Conservation (phyloP, 1,139 yeast genomes). For the Saccharomyces hybrid region DNA sequence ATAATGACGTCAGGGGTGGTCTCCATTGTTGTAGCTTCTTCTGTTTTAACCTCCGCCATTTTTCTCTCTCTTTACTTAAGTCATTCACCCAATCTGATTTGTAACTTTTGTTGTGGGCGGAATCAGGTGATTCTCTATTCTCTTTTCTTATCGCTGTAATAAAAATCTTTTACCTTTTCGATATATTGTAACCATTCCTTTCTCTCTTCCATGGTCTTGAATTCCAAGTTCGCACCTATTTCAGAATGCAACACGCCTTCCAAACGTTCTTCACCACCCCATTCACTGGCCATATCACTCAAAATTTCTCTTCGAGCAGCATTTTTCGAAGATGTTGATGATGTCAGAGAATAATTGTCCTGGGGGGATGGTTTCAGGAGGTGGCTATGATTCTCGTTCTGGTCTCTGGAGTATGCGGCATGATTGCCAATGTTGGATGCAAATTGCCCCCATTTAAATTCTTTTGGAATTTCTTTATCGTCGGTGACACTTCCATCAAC, state of each 20-base stretch:
- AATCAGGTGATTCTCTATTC: slow-evolving; percentile 2
- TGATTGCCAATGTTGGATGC: slow-evolving; percentile 24
- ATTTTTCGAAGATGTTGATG: slow-evolving; percentile 6
- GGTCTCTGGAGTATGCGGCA: slow-evolving; percentile 20
- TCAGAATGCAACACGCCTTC: slow-evolving; percentile 46
- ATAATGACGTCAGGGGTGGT: slow-evolving; percentile 51
- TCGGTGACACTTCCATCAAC: slow-evolving; percentile 2
- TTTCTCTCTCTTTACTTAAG: slow-evolving; percentile 23
- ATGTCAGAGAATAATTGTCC: background rate
- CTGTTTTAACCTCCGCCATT: slow-evolving; percentile 32
- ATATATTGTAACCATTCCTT: slow-evolving; percentile 28
- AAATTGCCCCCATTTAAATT: slow-evolving; percentile 24
- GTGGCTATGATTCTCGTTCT: slow-evolving; percentile 6
- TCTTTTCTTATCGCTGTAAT: slow-evolving; percentile 15
- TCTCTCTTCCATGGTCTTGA: slow-evolving; percentile 27
- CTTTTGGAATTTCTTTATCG: slow-evolving; percentile 4
- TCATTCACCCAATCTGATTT: slow-evolving; percentile 18
- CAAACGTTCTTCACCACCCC: slow-evolving; percentile 68
- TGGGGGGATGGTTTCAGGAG: slow-evolving; percentile 1
- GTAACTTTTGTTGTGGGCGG: background rate
- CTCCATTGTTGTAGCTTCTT: slow-evolving; percentile 57
- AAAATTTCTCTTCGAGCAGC: slow-evolving; percentile 20
- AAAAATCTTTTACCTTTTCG: slow-evolving; percentile 24
- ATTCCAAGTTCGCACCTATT: slow-evolving; percentile 22
- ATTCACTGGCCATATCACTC: slow-evolving; percentile 40